Conservation (phyloP, 1,284 basidiomycete species). For the Moesziomyces aphidis region DNA sequence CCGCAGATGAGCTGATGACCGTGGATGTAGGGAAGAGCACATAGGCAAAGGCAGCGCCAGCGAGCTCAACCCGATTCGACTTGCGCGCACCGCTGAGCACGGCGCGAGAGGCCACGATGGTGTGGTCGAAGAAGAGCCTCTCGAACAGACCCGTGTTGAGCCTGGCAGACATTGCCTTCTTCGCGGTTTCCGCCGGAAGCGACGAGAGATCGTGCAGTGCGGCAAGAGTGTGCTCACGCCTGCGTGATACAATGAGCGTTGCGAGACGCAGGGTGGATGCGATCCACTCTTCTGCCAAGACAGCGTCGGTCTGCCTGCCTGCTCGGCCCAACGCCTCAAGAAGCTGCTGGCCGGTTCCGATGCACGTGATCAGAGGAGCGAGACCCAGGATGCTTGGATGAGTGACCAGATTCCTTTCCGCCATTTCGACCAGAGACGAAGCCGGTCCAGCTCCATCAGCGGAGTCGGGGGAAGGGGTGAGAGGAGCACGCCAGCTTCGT, state of each 20-base stretch:
- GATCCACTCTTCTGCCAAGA: conserved; percentile 77
- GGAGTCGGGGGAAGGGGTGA: conserved; percentile 61
- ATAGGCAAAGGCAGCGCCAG: conserved; percentile 45
- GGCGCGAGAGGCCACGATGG: conserved; percentile 43
- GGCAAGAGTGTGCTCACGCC: conserved; percentile 33
- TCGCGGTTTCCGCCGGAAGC: conserved; percentile 39
- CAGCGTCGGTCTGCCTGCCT: conserved; percentile 77
- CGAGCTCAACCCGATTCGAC: conserved; percentile 46
- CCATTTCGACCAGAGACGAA: conserved; percentile 69
- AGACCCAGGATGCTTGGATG: conserved; percentile 80
- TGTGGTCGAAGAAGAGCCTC: conserved; percentile 52
- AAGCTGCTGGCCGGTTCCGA: conserved; percentile 75
- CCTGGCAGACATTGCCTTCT: conserved; percentile 25
- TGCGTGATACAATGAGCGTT: conserved; percentile 39
- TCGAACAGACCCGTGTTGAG: conserved; percentile 50
- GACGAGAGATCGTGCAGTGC: conserved; percentile 45
- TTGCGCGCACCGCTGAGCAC: conserved; percentile 25
- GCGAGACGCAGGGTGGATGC: conserved; percentile 76
- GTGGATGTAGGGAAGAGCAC: conserved; percentile 45
- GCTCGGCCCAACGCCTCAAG: conserved; percentile 75
- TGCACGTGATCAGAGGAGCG: conserved; percentile 77
- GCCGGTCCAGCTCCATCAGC: conserved; percentile 20
- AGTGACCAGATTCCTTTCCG: conserved; percentile 77
- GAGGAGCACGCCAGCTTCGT: conserved; percentile 26
- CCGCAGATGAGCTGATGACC: conserved; percentile 51